phyloP scores from a whole-genome alignment of 345 rosid genomes.

The Melaleuca quinquenervia region DNA sequence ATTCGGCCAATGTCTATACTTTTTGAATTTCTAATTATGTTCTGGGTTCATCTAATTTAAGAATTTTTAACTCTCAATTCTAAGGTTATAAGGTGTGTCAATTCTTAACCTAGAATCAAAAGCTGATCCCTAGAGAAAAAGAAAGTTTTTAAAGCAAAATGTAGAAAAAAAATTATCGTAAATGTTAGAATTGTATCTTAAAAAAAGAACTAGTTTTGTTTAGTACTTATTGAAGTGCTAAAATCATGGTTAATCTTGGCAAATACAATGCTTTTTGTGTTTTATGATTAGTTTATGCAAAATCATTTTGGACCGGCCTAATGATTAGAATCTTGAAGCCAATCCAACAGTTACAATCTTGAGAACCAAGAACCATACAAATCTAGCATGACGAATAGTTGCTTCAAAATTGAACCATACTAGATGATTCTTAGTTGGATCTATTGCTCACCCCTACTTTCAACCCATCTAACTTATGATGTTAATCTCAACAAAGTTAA shows the following conservation, averaged over 20 bases:
- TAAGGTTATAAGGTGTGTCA: no score
- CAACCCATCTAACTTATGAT: not conserved
- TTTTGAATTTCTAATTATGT: not conserved
- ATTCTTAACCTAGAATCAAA: no score
- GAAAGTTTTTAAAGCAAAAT: not conserved
- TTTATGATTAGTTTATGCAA: not conserved
- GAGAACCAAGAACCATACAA: fast-evolving
- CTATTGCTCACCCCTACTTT: not conserved
- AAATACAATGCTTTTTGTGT: not conserved
- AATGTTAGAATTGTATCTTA: not conserved
- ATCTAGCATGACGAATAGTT: fast-evolving
- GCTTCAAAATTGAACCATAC: not conserved
- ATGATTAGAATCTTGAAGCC: fast-evolving
- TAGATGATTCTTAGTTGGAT: fast-evolving
- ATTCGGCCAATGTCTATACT: not conserved
- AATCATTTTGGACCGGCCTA: fast-evolving
- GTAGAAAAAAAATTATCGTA: not conserved
- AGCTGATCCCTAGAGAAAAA: no score
- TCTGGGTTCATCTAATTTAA: not conserved
- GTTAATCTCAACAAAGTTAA: not conserved
- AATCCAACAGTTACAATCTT: not conserved
- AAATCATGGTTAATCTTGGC: fast-evolving
- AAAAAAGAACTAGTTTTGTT: not conserved
- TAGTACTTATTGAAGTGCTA: not conserved
- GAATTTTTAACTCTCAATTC: no score